phyloP scores from a whole-genome alignment of 2,329 filamentous ascomycete genomes.

The Exophiala aquamarina region DNA sequence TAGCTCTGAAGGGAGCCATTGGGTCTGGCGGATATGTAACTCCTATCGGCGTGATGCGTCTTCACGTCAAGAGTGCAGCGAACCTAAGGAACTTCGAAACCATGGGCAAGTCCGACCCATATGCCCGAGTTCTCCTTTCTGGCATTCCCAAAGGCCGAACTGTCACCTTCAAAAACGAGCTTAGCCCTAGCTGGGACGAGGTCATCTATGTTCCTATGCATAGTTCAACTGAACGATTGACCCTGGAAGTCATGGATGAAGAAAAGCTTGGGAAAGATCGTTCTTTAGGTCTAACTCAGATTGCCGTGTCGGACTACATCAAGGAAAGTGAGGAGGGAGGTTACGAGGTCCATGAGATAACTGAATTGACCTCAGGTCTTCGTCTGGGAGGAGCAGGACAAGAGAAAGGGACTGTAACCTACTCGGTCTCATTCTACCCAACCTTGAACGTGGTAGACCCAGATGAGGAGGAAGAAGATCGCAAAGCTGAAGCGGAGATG shows the following conservation, averaged over 20 bases:
- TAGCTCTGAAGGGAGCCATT: slow-evolving; percentile 75
- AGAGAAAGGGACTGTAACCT: slow-evolving; percentile 77
- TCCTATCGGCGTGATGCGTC: slow-evolving; percentile 89
- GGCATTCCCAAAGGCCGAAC: slow-evolving; percentile 89
- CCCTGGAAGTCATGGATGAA: slow-evolving; percentile 93
- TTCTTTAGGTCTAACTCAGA: slow-evolving; percentile 76
- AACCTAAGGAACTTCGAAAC: slow-evolving; percentile 90
- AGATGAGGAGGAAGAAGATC: slow-evolving; percentile 60
- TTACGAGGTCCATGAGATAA: slow-evolving; percentile 74
- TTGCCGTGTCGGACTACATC: slow-evolving; percentile 77
- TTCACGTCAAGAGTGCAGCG: slow-evolving; percentile 82
- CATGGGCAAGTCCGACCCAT: slow-evolving; percentile 95
- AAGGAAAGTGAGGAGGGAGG: slow-evolving; percentile 72
- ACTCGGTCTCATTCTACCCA: slow-evolving; percentile 86
- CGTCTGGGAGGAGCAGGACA: slow-evolving; percentile 70
- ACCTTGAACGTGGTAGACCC: slow-evolving; percentile 85
- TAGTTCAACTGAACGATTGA: slow-evolving; percentile 76
- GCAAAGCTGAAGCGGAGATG: slow-evolving; percentile 32
- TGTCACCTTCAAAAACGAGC: slow-evolving; percentile 92
- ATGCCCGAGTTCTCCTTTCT: slow-evolving; percentile 82
- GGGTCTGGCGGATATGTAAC: slow-evolving; percentile 87
- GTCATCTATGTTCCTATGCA: slow-evolving; percentile 92
- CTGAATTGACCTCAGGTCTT: slow-evolving; percentile 64
- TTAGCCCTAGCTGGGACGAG: slow-evolving; percentile 95
- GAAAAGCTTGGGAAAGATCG: slow-evolving; percentile 91